Conservation (phyloP, 2,329 filamentous ascomycete species). For the Sordariomycetes sp. region DNA sequence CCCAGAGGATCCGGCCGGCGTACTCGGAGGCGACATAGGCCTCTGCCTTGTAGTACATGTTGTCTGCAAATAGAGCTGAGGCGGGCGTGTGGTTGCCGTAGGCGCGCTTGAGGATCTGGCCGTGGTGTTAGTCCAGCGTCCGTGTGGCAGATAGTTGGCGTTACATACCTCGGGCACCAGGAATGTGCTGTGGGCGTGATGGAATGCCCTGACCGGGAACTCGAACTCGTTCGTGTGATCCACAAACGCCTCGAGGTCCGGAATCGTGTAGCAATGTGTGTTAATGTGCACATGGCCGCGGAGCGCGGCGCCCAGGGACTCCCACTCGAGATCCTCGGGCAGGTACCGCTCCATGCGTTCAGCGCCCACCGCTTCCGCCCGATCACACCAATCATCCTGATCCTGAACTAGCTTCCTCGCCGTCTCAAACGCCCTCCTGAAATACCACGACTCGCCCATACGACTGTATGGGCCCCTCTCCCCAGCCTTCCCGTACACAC, state of each 20-base stretch:
- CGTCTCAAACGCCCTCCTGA: slow-evolving; percentile 54
- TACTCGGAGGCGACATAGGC: slow-evolving; percentile 50
- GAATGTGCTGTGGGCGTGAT: slow-evolving; percentile 56
- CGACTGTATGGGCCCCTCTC: slow-evolving; percentile 43
- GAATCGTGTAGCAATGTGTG: slow-evolving; percentile 58
- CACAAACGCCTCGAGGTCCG: slow-evolving; percentile 56
- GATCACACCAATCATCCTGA: slow-evolving; percentile 57
- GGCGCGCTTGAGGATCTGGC: slow-evolving; percentile 38
- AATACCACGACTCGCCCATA: slow-evolving; percentile 56
- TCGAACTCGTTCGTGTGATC: slow-evolving; percentile 61
- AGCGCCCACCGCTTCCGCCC: slow-evolving; percentile 34
- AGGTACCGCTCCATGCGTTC: slow-evolving; percentile 42
- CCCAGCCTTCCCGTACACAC: slow-evolving; percentile 41
- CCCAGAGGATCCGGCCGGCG: slow-evolving; percentile 52
- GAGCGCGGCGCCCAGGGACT: slow-evolving; percentile 47
- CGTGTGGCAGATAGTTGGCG: slow-evolving; percentile 4
- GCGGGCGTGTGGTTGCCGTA: slow-evolving; percentile 42
- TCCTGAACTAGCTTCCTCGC: slow-evolving; percentile 39
- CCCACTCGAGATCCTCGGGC: slow-evolving; percentile 49
- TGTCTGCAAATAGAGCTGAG: slow-evolving; percentile 55
- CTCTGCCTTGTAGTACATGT: slow-evolving; percentile 62
- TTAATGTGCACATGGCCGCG: slow-evolving; percentile 57
- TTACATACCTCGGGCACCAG: slow-evolving; percentile 46
- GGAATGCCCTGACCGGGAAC: slow-evolving; percentile 52
- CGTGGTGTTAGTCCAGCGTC: not conserved